phyloP scores from a whole-genome alignment of 192 early-diverging fungal species.

The Coemansia asiatica region DNA sequence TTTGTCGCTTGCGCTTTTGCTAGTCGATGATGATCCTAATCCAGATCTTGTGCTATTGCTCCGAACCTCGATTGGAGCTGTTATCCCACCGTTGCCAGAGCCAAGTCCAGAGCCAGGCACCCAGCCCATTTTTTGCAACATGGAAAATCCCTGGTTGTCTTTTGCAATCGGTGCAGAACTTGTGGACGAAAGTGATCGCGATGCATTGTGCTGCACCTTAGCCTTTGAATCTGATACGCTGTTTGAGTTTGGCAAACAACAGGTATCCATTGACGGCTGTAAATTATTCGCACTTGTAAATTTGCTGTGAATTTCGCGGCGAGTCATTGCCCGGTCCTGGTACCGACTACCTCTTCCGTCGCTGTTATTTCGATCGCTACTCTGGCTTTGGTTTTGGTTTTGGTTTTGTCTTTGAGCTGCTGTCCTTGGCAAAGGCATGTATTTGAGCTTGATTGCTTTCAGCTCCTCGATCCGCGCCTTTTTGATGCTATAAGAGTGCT shows the following conservation, averaged over 20 bases:
- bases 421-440: constrained; percentile 2
- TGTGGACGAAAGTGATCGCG: neutral
- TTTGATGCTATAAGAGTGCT: neutral
- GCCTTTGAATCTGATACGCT: neutral
- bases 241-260: neutral
- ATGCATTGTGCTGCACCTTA: neutral
- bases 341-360: constrained; percentile 15
- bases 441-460: constrained; percentile 26
- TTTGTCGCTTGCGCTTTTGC: constrained; percentile 1
- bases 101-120: constrained; percentile 44
- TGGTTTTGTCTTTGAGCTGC: neutral
- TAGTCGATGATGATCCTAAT: constrained; percentile 17
- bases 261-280: neutral
- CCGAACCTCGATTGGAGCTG: constrained; percentile 21
- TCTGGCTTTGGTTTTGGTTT: neutral
- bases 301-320: constrained; percentile 14
- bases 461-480: constrained; percentile 23
- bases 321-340: constrained; percentile 24
- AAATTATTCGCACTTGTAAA: neutral
- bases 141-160: constrained; percentile 29
- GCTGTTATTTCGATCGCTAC: neutral
- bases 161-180: constrained; percentile 10
- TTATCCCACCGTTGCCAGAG: constrained; percentile 21
- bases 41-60: constrained; percentile 30
- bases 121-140: constrained; percentile 52